Evolutionary conservation across 2,329 filamentous ascomycete species (phyloP), one percentile per base, ranked within the genome.

Genomic region (Venturia asperata): DNA sequence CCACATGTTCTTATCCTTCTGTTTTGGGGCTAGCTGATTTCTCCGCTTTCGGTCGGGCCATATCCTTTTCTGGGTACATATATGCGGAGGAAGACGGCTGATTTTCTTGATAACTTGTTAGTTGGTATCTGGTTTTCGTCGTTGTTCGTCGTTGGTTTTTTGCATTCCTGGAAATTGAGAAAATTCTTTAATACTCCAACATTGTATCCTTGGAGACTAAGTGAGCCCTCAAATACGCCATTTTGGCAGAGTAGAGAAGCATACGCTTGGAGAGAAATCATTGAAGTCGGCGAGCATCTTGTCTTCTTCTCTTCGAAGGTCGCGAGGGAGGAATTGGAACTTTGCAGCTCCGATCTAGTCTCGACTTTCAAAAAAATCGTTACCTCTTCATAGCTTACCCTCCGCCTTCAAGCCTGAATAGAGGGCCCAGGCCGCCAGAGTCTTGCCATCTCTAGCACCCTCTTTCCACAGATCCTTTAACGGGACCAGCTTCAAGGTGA

Each of bases 391-490:
- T 55, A 84, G 69, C 67, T 74, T 78, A 0, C 78, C 79, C 52
- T 82, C 80, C 41, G 74, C 72, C 67, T 76, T 79, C 66, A 86
- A 69, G 0, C 81, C 82, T 52, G 80, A 74, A 69, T 86, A 86
- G 66, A 86, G 70, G 9, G 82, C 81, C 76, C 80, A 78, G 9
- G 82, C 83, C 41, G 80, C 79, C 64, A 86, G 71, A 0, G 81
- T 78, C 72, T 86, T 86, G 10, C 76, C 82, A 75, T 86, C 84
- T 43, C 83, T 75, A 37, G 77, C 75, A 2, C 79, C 82, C 61
- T 81, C 80, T 68, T 77, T 82, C 82, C 83, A 86, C 61, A 84
- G 67, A 52, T 81, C 72, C 42, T 78, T 72, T 66, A 85, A 68
- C 39, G 74, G 76, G 17, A 84, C 80, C 21, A 86, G 70, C 70